A percentile compares a stretch with the other conserved stretches of the same genome.
These are phyloP conservation scores for Fusarium denticulatum DNA, from an alignment of 2,329 filamentous ascomycete genomes.

Conservation along the genomic window DNA sequence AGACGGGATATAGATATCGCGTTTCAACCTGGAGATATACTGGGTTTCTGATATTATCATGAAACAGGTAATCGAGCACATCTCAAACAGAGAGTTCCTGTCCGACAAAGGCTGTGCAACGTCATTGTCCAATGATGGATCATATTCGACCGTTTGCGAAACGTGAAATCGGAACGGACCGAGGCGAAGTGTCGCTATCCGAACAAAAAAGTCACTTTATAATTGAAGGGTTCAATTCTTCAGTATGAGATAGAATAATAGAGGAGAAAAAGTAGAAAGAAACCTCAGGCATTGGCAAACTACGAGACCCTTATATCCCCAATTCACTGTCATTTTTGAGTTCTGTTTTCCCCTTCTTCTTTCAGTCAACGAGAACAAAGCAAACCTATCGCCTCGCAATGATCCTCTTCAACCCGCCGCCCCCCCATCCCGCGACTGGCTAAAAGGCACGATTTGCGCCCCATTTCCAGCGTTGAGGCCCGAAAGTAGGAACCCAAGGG, in stretches of 20 bases:
- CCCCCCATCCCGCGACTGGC: slow-evolving; percentile 34
- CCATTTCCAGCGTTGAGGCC: slow-evolving; percentile 36
- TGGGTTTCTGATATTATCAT: neutral
- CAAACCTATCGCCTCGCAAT: slow-evolving; percentile 29
- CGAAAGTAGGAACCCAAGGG: slow-evolving; percentile 22
- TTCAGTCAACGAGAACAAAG: slow-evolving; percentile 22
- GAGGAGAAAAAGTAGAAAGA: neutral
- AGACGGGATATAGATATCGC: neutral
- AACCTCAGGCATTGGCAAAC: slow-evolving; percentile 35
- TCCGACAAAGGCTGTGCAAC: slow-evolving; percentile 27
- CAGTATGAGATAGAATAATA: neutral
- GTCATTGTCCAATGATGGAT: slow-evolving; percentile 19
- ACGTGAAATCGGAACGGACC: slow-evolving; percentile 37
- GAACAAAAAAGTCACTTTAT: slow-evolving; percentile 1
- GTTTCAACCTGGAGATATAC: neutral
- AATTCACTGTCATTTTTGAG: slow-evolving; percentile 26
- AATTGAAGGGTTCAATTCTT: neutral
- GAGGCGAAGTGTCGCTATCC: slow-evolving; percentile 28
- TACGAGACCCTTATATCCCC: slow-evolving; percentile 30
- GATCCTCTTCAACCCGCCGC: slow-evolving; percentile 28
- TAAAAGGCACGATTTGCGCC: slow-evolving; percentile 22
- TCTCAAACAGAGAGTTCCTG: neutral
- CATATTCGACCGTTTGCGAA: slow-evolving; percentile 16
- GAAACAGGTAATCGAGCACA: slow-evolving; percentile 4
- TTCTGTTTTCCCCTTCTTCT: slow-evolving; percentile 18